Evolutionary conservation across 2,329 filamentous ascomycete species (phyloP).

Genomic region (Ophiostoma triangulosporum): DNA sequence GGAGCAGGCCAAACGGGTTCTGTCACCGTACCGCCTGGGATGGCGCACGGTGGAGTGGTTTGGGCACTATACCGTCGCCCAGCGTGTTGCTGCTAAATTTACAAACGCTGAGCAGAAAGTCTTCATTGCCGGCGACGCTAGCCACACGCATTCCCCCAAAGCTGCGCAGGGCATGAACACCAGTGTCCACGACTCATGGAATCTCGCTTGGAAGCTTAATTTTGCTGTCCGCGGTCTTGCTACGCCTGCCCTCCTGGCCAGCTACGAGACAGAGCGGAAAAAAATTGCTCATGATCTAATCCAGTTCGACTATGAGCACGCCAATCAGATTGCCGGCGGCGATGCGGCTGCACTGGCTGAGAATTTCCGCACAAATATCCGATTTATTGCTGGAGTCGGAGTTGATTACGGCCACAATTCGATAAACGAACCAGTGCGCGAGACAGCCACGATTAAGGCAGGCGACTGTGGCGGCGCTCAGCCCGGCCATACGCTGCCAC

Average conservation of each 20-base stretch:
- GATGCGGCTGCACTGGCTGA: constrained; percentile 43
- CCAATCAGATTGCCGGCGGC: constrained; percentile 36
- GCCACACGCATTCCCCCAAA: constrained; percentile 53
- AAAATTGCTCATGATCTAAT: constrained; percentile 47
- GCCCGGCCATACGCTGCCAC: constrained; percentile 44
- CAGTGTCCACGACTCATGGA: constrained; percentile 47
- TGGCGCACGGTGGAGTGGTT: constrained; percentile 55
- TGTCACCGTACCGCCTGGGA: constrained; percentile 40
- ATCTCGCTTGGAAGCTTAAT: constrained; percentile 47
- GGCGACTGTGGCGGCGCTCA: constrained; percentile 24
- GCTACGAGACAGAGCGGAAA: constrained; percentile 48
- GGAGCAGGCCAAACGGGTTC: constrained; percentile 41
- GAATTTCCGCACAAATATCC: constrained; percentile 52
- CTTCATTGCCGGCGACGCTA: constrained; percentile 50
- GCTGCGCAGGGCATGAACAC: constrained; percentile 51
- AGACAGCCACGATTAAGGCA: not conserved
- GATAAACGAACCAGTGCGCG: constrained; percentile 26
- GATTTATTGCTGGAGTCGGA: constrained; percentile 54
- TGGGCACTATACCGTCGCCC: constrained; percentile 55
- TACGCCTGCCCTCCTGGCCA: constrained; percentile 38
- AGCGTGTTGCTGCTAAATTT: constrained; percentile 57
- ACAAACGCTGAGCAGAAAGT: constrained; percentile 43
- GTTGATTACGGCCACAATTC: constrained; percentile 41
- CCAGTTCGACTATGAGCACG: constrained; percentile 36
- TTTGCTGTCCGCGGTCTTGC: constrained; percentile 41